Evolutionary conservation across 768 basidiomycete genomes (phyloP).

Genomic region (Sistotremastrum suecicum): DNA sequence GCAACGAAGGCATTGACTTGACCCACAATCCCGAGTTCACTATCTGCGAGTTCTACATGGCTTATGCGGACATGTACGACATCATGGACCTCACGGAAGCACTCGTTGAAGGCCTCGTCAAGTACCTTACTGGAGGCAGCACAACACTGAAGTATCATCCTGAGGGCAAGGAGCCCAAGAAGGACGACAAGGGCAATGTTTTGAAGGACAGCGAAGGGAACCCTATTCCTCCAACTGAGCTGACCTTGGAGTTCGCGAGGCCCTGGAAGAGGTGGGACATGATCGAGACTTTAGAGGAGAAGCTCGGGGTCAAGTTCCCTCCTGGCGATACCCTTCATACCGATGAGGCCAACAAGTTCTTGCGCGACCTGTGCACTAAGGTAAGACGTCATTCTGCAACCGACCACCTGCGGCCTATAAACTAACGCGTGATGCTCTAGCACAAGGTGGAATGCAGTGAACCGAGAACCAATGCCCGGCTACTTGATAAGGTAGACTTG

Average conservation of each 20-base stretch:
- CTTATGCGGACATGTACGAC: constrained; percentile 98
- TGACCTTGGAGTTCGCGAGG: constrained; percentile 74
- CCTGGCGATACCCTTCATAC: constrained; percentile 84
- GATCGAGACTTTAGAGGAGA: constrained; percentile 92
- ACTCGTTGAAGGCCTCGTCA: constrained; percentile 84
- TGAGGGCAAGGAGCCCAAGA: constrained; percentile 74
- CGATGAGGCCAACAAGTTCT: constrained; percentile 75
- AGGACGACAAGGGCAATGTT: constrained; percentile 4
- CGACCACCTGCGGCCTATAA: neutral
- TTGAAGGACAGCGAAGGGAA: constrained; percentile 5
- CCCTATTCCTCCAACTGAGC: constrained; percentile 15
- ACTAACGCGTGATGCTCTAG: constrained; percentile 22
- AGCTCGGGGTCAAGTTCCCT: constrained; percentile 85
- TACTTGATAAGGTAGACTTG: constrained; percentile 74
- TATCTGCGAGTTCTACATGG: constrained; percentile 99
- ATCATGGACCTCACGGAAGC: constrained; percentile 94
- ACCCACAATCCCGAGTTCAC: constrained; percentile 99
- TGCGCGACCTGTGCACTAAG: constrained; percentile 75
- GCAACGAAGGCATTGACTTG: constrained; percentile 96
- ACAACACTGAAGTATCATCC: constrained; percentile 81
- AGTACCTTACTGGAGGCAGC: constrained; percentile 65
- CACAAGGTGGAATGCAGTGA: constrained; percentile 95
- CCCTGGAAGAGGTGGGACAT: constrained; percentile 99
- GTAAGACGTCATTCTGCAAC: constrained; percentile 21
- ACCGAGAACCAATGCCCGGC: constrained; percentile 85